Evolutionary conservation across 805 yeast species (phyloP).

Genomic region (Wickerhamomyces pijperi): DNA sequence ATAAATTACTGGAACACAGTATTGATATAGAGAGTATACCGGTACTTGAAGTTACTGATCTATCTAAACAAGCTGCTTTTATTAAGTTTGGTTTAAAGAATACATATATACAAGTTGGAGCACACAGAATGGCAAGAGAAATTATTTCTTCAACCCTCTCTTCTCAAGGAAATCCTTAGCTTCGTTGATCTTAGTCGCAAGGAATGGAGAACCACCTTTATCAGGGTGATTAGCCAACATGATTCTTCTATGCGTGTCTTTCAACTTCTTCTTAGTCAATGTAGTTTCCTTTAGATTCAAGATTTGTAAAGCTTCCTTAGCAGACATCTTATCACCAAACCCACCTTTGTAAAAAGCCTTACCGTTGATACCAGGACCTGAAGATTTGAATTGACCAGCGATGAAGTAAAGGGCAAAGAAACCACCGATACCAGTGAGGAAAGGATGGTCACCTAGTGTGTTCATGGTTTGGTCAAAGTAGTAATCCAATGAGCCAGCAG

Average conservation of each 20-base stretch:
- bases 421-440: constrained; percentile 59
- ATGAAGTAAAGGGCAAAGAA: constrained; percentile 51
- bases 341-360: constrained; percentile 73
- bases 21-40: too few species aligned
- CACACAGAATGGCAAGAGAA: too few species aligned
- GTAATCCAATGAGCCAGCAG: constrained; percentile 33
- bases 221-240: constrained; percentile 92
- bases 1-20: too few species aligned
- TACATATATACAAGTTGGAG: too few species aligned
- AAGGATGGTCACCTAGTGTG: constrained; percentile 68
- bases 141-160: constrained; percentile 21
- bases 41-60: too few species aligned
- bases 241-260: constrained; percentile 71
- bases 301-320: constrained; percentile 80
- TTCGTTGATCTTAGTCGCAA: constrained; percentile 88
- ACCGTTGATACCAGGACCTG: constrained; percentile 24
- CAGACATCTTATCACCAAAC: constrained; percentile 83
- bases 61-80: too few species aligned
- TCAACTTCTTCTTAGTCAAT: constrained; percentile 50
- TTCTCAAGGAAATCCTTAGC: constrained; percentile 75
- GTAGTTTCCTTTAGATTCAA: constrained; percentile 63
- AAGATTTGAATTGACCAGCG: constrained; percentile 54
- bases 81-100: too few species aligned
- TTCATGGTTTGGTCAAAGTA: constrained; percentile 51
- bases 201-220: constrained; percentile 81